A percentile compares a stretch with the other conserved stretches of the same genome.
phyloP scores from a whole-genome alignment of 2,329 filamentous ascomycete species.

The Microdochium nivale region DNA sequence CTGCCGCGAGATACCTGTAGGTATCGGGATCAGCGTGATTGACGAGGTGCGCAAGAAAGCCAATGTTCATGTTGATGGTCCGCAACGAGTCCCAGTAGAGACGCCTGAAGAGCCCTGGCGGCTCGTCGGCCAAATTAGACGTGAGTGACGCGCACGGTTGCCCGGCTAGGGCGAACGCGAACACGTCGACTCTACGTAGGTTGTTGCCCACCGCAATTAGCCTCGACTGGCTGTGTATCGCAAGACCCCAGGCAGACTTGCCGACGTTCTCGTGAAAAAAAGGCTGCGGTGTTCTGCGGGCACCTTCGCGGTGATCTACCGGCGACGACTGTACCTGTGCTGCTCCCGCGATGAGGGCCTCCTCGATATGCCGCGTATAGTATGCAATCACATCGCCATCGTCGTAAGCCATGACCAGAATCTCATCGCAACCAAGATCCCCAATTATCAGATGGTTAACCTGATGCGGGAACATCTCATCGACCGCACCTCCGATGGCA shows the following conservation, averaged over 20 bases:
- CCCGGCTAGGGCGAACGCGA: conserved; percentile 17
- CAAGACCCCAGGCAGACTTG: conserved; percentile 78
- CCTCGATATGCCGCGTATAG: conserved; percentile 45
- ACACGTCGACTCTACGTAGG: conserved; percentile 27
- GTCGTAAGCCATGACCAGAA: conserved; percentile 60
- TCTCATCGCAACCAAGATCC: conserved; percentile 60
- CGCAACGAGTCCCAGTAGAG: conserved; percentile 13
- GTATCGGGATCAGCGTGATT: not conserved
- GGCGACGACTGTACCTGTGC: no score
- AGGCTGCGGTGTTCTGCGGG: conserved; percentile 10
- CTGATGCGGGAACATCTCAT: conserved; percentile 43
- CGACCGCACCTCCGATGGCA: conserved; percentile 42
- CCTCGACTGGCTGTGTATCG: conserved; percentile 71
- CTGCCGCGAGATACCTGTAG: not conserved
- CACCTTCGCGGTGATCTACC: conserved; percentile 11
- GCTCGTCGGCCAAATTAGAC: not conserved
- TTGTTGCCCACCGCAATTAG: conserved; percentile 85
- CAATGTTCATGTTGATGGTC: not conserved
- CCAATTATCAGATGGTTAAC: conserved; percentile 64
- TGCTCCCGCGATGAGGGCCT: conserved; percentile 11
- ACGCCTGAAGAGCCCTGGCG: conserved; percentile 9
- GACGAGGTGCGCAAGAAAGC: not conserved
- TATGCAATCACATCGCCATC: conserved; percentile 70
- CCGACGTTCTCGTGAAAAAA: conserved; percentile 74
- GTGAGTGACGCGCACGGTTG: not conserved